A percentile compares a stretch with the other conserved stretches of the same genome.
Evolutionary conservation across 2,329 filamentous ascomycete genomes (phyloP).

Genomic region (Fusarium acutatum): DNA sequence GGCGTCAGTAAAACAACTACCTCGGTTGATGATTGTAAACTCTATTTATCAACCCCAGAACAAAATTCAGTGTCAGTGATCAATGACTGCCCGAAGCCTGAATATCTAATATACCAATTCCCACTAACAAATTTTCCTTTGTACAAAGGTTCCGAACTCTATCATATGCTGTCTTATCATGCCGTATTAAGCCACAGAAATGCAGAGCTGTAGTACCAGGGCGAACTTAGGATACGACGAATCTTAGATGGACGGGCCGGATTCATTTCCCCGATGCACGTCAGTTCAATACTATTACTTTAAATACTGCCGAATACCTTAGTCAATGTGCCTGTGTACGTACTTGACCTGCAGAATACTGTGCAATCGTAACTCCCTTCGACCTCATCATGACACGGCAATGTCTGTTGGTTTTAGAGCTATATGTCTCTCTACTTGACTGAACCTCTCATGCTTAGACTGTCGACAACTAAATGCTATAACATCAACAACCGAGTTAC

Average conservation of each 20-base stretch:
- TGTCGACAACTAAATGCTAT: not conserved
- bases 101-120: not conserved
- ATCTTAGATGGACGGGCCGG: slow-evolving; percentile 3
- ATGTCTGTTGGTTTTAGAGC: not conserved
- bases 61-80: not conserved
- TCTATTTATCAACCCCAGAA: not conserved
- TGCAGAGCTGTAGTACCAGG: not conserved
- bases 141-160: not conserved
- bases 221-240: not conserved
- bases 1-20: not conserved
- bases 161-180: not conserved
- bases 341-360: not conserved
- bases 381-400: not conserved
- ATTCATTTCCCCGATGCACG: slow-evolving; percentile 14
- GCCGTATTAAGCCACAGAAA: not conserved
- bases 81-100: not conserved
- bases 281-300: slow-evolving; percentile 6
- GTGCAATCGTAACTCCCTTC: not conserved
- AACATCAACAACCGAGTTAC: not conserved
- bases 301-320: slow-evolving; percentile 11
- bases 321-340: not conserved
- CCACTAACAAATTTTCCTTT: not conserved
- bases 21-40: slow-evolving; percentile 6
- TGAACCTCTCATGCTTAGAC: not conserved
- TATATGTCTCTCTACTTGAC: not conserved